These are phyloP conservation scores for Leccinum fallax DNA, from an alignment of 1,284 basidiomycete genomes.

Conservation along the genomic window DNA sequence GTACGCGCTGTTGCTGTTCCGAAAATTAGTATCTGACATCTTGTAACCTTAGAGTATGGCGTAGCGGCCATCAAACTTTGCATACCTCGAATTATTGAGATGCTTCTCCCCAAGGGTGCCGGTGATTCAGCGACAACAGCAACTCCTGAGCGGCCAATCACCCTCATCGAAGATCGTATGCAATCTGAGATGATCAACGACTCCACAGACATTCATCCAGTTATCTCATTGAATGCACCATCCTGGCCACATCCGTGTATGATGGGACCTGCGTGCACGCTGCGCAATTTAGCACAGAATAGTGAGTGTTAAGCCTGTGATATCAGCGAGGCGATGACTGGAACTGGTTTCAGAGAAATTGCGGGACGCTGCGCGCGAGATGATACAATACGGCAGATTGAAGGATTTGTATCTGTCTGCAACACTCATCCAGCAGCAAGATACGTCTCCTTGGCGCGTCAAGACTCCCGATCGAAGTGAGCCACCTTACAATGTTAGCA, in stretches of 20 bases:
- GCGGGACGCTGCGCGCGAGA: neutral
- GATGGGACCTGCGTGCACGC: neutral
- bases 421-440: slow-evolving; percentile 15
- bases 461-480: slow-evolving; percentile 25
- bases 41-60: slow-evolving; percentile 19
- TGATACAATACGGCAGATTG: slow-evolving; percentile 16
- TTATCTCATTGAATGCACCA: neutral
- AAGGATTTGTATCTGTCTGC: slow-evolving; percentile 22
- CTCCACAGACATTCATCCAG: neutral
- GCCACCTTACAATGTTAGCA: neutral
- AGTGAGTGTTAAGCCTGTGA: slow-evolving; percentile 7
- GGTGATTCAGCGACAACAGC: neutral
- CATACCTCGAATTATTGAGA: slow-evolving; percentile 18
- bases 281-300: slow-evolving; percentile 14
- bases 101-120: slow-evolving; percentile 10
- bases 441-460: slow-evolving; percentile 20
- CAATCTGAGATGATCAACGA: neutral
- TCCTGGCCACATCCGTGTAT: neutral
- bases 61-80: slow-evolving; percentile 5
- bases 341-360: slow-evolving; percentile 2
- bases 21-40: neutral
- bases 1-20: slow-evolving; percentile 4
- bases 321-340: neutral
- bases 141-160: accelerated
- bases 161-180: neutral